These are phyloP conservation scores for Alternaria dauci DNA, from an alignment of 2,329 filamentous ascomycete genomes.

Conservation along the genomic window DNA sequence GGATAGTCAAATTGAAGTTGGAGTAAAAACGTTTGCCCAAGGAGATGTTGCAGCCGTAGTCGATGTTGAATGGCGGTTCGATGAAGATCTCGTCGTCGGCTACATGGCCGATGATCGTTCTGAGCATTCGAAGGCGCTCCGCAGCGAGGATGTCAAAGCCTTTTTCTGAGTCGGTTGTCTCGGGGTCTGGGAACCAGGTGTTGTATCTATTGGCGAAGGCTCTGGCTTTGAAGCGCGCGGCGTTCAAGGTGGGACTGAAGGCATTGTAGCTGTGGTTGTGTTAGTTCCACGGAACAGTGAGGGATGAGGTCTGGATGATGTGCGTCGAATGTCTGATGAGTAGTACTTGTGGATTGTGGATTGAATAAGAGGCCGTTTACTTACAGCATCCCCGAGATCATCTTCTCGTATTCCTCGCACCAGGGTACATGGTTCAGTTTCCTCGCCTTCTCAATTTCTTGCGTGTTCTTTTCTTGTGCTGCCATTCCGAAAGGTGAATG, in stretches of 20 bases:
- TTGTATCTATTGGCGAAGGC: conserved; percentile 67
- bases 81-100: conserved; percentile 56
- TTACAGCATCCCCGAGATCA: conserved; percentile 70
- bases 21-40: conserved; percentile 71
- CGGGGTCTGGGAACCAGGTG: conserved; percentile 49
- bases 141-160: conserved; percentile 39
- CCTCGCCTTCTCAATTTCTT: conserved; percentile 57
- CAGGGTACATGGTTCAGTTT: conserved; percentile 62
- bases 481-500: conserved; percentile 40
- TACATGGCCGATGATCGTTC: conserved; percentile 43
- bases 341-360: neutral
- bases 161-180: conserved; percentile 21
- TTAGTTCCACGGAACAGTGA: neutral
- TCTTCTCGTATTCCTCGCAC: conserved; percentile 69
- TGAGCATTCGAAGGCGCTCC: conserved; percentile 37
- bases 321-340: neutral
- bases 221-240: conserved; percentile 64
- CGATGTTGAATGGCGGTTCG: conserved; percentile 68
- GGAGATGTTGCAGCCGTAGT: conserved; percentile 72
- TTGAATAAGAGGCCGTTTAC: conserved; percentile 19
- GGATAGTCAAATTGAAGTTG: conserved; percentile 64
- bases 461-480: conserved; percentile 53
- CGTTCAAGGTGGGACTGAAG: conserved; percentile 58
- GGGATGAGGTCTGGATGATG: neutral
- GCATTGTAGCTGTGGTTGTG: conserved; percentile 58